Base-by-base conservation (phyloP, 805 yeast species). In the Schizosaccharomyces pombe region DNA sequence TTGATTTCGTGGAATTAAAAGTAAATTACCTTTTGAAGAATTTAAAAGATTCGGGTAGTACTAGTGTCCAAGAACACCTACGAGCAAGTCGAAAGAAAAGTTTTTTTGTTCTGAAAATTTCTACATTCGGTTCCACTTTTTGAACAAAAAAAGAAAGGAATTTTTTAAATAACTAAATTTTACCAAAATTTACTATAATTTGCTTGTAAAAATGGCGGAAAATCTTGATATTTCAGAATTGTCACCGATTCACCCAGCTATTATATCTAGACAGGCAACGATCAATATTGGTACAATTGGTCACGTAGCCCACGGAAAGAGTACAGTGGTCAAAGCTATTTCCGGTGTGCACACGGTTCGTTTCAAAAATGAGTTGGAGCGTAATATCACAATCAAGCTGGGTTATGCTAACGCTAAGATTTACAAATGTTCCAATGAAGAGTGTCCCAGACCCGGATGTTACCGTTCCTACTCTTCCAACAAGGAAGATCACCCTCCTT, bases 321-420 rank as follows among this genome's bases (percentile, higher is more conserved):
- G 86, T 56, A 85, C 95, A 9, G 95, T 85, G 37, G 95, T 85
- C 47, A 81, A 87, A 70, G 95, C 95, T 59, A 91, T 91, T 61
- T 87, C 97, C 2, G 97, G 98, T 58, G 97, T 93, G 49, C 98
- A 93, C 69, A 91, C 99, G 22, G 99, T 91, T 59, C 82, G 99
- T 72, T 91, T 91, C 77, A 91, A 91, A 75, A 94, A 89, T 72
- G 99, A 91, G 73, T 76, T 91, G 66, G 98, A 91, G 75, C 85
- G 99, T 78, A 91, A 91, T 64, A 91, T 91, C 74, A 91, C 99
- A 64, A 91, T 91, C 68, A 91, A 93, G 70, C 76, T 91, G 63
- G 99, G 99, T 67, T 91, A 91, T 65, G 99, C 99, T 61, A 91
- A 91, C 67, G 99, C 99, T 55, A 91, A 91, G 69, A 91, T 91